Base-by-base conservation (phyloP, 2,329 filamentous ascomycete species). In the Pestalotiopsis sp. region DNA sequence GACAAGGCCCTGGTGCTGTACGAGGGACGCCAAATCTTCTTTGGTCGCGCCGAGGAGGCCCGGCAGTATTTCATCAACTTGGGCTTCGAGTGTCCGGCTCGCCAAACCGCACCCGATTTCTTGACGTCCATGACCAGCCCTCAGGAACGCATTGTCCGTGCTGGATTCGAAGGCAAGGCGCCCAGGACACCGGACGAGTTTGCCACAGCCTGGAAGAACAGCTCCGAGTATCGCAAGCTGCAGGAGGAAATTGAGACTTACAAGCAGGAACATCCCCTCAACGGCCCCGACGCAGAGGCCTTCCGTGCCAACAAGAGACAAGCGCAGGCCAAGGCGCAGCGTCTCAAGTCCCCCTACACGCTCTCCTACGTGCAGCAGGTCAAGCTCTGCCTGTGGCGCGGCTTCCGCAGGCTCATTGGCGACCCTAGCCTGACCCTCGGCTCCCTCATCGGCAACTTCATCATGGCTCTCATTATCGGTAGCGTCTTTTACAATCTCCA, bases 401-500 rank as follows among this genome's bases (percentile, higher is more conserved):
- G 68, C 3, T 67, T 68, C 14, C 65, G 62, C 13, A 64, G 72
- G 13, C 65, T 75, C 27, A 71, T 69, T 25, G 67, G 67, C 5
- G 71, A 73, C 17, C 73, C 73, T 4, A 68, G 68, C 52, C 65
- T 71, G 69, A 71, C 72, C 31, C 59, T 75, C 38, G 67, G 58
- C 0, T 93, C 94, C 0, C 83, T 90, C 25, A 82, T 93, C 66
- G 92, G 89, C 70, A 96, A 96, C 79, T 86, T 89, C 52, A 81
- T 88, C 73, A 91, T 95, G 87, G 87, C 91, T 67, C 83, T 97
- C 70, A 91, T 97, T 74, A 89, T 97, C 69, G 80, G 91, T 64
- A 91, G 90, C 69, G 90, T 96, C 73, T 97, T 95, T 80, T 97
- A 87, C 84, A 91, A 96, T 78, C 80, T 96, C 49, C 77, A 86